Conservation (phyloP, 495 filamentous ascomycete species). For the Friedmanniomyces endolithicus region DNA sequence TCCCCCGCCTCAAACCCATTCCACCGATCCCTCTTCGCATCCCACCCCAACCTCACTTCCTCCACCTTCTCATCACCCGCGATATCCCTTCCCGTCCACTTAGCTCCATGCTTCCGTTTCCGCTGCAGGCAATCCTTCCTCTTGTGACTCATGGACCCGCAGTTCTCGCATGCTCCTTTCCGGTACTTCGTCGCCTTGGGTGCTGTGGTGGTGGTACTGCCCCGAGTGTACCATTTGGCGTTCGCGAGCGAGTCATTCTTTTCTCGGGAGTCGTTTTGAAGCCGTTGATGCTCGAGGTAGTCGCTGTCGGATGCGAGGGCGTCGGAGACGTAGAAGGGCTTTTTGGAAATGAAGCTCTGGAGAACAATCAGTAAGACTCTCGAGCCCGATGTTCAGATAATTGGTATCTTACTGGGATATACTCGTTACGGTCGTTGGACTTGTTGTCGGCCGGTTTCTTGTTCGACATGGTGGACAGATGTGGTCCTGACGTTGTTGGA, state of each 20-base stretch:
- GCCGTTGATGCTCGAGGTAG: conserved; percentile 94
- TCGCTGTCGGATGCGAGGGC: conserved; percentile 58
- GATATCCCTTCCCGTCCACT: conserved; percentile 87
- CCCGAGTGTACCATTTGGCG: conserved; percentile 82
- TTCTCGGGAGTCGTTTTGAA: conserved; percentile 43
- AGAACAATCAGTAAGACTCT: too few relatives aligned
- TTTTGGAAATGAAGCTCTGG: conserved; percentile 98
- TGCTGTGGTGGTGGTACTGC: conserved; percentile 44
- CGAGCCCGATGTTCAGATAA: too few relatives aligned
- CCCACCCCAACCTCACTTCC: conserved; percentile 79
- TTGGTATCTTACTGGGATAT: conserved; percentile 91
- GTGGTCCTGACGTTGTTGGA: too few relatives aligned
- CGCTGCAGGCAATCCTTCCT: conserved; percentile 85
- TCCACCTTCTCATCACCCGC: conserved; percentile 83
- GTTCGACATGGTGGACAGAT: not conserved
- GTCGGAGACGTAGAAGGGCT: conserved; percentile 89
- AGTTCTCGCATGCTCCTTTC: conserved; percentile 97
- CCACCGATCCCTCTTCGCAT: conserved; percentile 97
- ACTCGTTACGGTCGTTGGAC: conserved; percentile 59
- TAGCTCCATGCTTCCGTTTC: conserved; percentile 79
- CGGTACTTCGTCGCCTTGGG: conserved; percentile 90
- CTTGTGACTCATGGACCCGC: conserved; percentile 91
- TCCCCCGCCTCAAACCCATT: conserved; percentile 88
- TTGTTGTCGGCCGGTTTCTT: conserved; percentile 5
- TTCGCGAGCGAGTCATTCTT: conserved; percentile 37